A percentile compares a stretch with the other conserved stretches of the same genome.
Evolutionary conservation across 1,139 yeast genomes (phyloP).

Genomic region (Suhomyces bolitotheri): DNA sequence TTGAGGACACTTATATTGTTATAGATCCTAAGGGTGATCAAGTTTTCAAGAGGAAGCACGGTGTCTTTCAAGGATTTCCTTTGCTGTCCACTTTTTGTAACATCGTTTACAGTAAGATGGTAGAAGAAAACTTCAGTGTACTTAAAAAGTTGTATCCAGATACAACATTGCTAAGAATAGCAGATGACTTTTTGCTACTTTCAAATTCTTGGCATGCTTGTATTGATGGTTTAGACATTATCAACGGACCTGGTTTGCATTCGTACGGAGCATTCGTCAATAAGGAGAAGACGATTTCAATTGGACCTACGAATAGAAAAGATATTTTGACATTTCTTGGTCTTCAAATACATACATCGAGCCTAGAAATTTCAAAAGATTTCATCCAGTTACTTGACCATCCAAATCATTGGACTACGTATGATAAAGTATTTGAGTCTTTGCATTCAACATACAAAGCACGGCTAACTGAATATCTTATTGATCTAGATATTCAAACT

Average conservation of each 20-base stretch:
- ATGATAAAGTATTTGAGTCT: conserved; percentile 16
- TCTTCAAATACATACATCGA: conserved; percentile 24
- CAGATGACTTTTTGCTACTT: conserved; percentile 82
- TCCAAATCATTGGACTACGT: conserved; percentile 17
- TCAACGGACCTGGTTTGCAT: conserved; percentile 38
- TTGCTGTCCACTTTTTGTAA: conserved; percentile 78
- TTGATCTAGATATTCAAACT: conserved; percentile 15
- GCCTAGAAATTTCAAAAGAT: conserved; percentile 16
- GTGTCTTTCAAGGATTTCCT: conserved; percentile 86
- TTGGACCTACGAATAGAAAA: conserved; percentile 14
- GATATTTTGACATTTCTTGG: conserved; percentile 34
- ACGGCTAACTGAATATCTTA: conserved; percentile 15
- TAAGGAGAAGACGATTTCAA: conserved; percentile 46
- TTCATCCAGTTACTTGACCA: conserved; percentile 15
- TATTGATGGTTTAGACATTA: conserved; percentile 19
- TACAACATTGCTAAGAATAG: conserved; percentile 58
- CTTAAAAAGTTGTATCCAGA: conserved; percentile 22
- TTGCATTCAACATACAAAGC: conserved; percentile 17
- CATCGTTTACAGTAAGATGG: conserved; percentile 65
- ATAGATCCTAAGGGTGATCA: conserved; percentile 12
- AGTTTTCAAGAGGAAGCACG: conserved; percentile 50
- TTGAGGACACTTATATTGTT: conserved; percentile 23
- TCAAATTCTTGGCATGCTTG: conserved; percentile 39
- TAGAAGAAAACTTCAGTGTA: conserved; percentile 44
- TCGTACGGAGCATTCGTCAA: conserved; percentile 65